Percentiles rank a stretch among this genome's conserved stretches.
Conservation (phyloP, 2,329 filamentous ascomycete genomes). For the Penicillium psychrosexuale region DNA sequence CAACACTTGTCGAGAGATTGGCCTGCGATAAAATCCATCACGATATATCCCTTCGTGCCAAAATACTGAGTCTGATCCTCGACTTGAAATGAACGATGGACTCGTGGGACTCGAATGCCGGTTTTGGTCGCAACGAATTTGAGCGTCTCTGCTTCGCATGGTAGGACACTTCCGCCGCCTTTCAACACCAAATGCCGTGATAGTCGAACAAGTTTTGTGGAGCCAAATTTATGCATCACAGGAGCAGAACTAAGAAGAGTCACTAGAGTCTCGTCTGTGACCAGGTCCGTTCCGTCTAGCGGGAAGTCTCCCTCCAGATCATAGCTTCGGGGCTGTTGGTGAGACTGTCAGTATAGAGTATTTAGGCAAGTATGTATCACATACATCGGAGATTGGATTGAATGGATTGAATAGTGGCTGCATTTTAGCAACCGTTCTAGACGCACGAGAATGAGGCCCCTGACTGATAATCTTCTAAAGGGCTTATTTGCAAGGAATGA, state of each 20-base stretch:
- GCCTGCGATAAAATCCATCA: constrained; percentile 31
- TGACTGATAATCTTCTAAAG: too few species aligned
- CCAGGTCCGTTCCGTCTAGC: constrained; percentile 11
- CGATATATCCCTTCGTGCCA: constrained; percentile 25
- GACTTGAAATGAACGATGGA: constrained; percentile 24
- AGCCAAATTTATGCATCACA: constrained; percentile 16
- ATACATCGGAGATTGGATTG: background rate
- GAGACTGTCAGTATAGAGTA: background rate
- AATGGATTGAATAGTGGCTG: background rate
- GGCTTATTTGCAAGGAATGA: too few species aligned
- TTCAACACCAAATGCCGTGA: constrained; percentile 24
- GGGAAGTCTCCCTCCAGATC: constrained; percentile 1
- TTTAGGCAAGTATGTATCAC: background rate
- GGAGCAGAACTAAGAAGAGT: constrained; percentile 16
- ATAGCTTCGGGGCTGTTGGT: background rate
- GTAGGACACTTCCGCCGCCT: constrained; percentile 20
- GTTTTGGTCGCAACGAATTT: constrained; percentile 19
- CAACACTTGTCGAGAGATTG: constrained; percentile 25
- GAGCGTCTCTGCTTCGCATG: constrained; percentile 23
- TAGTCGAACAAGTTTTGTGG: constrained; percentile 25
- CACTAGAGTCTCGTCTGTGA: constrained; percentile 14
- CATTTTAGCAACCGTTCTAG: too few species aligned
- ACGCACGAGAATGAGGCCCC: too few species aligned
- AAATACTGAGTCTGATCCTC: constrained; percentile 21
- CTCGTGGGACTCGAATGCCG: constrained; percentile 20